Percentiles rank a stretch among this genome's conserved stretches.
Evolutionary conservation across 371 early-diverging fungal genomes (phyloP).

Genomic region (Mortierella sp.): DNA sequence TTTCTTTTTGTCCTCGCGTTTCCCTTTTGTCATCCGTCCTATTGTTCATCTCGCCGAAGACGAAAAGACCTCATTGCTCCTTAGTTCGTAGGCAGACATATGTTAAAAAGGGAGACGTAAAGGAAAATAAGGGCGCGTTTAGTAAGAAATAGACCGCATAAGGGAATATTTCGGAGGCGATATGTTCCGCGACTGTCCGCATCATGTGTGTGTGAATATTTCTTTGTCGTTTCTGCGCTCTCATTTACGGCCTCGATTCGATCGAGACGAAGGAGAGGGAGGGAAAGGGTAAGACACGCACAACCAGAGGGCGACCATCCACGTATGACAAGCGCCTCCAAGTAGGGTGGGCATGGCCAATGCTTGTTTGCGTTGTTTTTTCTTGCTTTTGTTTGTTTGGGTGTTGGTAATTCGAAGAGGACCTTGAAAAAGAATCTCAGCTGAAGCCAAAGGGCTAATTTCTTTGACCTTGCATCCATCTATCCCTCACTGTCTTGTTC

Average conservation of each 20-base stretch:
- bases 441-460: too few relatives aligned
- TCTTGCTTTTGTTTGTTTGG: too few relatives aligned
- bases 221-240: background rate
- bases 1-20: background rate
- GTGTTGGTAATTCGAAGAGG: too few relatives aligned
- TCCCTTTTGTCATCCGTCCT: background rate
- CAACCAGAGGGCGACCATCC: too few relatives aligned
- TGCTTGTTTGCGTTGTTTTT: too few relatives aligned
- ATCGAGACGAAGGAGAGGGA: background rate
- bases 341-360: too few relatives aligned
- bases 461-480: too few relatives aligned
- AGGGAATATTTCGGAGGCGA: conserved; percentile 21
- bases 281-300: background rate
- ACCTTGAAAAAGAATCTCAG: too few relatives aligned
- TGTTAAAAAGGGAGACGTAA: conserved; percentile 3
- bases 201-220: conserved; percentile 10
- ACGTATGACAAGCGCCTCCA: too few relatives aligned
- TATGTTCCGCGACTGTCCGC: conserved; percentile 16
- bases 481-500: too few relatives aligned
- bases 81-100: background rate
- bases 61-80: background rate
- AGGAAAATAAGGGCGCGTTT: too few relatives aligned
- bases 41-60: background rate
- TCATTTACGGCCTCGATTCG: background rate
- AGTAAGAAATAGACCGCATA: conserved; percentile 1